phyloP scores from a whole-genome alignment of 139 green algal genomes.

The Microglena sp. region DNA sequence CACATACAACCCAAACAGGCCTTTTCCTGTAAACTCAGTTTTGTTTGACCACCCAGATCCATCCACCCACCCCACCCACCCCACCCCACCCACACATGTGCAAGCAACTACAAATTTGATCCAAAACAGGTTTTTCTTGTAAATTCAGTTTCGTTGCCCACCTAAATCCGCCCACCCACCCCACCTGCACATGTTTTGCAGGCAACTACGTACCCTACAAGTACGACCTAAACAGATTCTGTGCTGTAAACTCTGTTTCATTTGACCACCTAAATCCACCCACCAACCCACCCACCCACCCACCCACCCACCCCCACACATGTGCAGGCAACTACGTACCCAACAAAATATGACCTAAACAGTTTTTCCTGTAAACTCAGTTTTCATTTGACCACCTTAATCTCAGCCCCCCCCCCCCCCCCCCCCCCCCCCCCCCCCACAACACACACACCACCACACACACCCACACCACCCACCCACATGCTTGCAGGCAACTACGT shows the following conservation, averaged over 20 bases:
- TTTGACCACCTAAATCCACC: slow-evolving; percentile 71
- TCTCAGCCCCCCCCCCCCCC: too few species aligned
- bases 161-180: neutral
- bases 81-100: neutral
- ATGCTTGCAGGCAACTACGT: slow-evolving; percentile 5
- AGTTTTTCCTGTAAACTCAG: slow-evolving; percentile 71
- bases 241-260: slow-evolving; percentile 58
- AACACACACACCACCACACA: neutral
- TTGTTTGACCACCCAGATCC: neutral
- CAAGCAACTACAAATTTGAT: neutral
- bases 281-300: too few species aligned
- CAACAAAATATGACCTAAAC: slow-evolving; percentile 60
- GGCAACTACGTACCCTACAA: slow-evolving; percentile 54
- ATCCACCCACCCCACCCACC: neutral
- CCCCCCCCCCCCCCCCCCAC: slow-evolving; percentile 23
- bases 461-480: neutral
- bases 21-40: neutral
- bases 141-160: neutral
- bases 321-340: slow-evolving; percentile 16
- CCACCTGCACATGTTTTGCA: neutral
- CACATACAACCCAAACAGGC: neutral
- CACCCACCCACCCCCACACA: neutral
- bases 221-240: slow-evolving; percentile 55
- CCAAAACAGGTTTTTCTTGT: neutral
- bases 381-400: slow-evolving; percentile 57